Evolutionary conservation across 1,284 basidiomycete species (phyloP).

Genomic region (Boletus sp.): DNA sequence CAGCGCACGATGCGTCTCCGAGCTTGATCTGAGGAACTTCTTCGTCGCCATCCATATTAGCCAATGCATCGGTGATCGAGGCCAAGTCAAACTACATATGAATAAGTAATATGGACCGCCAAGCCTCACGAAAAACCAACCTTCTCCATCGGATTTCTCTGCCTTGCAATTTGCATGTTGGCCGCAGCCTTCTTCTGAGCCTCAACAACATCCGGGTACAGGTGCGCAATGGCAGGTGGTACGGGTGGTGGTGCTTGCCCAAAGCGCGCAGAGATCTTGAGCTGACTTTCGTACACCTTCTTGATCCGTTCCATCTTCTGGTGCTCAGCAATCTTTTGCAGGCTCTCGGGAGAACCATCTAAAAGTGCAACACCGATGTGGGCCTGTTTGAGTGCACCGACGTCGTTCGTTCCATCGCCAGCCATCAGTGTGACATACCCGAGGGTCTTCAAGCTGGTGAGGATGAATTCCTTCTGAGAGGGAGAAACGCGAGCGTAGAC

Average conservation of each 20-base stretch:
- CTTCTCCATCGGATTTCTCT: conserved; percentile 88
- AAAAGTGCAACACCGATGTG: conserved; percentile 92
- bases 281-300: conserved; percentile 93
- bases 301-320: conserved; percentile 86
- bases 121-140: conserved; percentile 38
- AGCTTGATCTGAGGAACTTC: conserved; percentile 96
- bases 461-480: conserved; percentile 88
- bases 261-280: conserved; percentile 84
- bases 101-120: conserved; percentile 2
- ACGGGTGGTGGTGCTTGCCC: conserved; percentile 90
- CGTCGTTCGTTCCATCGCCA: conserved; percentile 95
- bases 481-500: conserved; percentile 98
- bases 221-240: conserved; percentile 75
- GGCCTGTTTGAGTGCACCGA: conserved; percentile 93
- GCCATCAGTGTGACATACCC: conserved; percentile 94
- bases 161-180: conserved; percentile 59
- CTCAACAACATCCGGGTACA: conserved; percentile 86
- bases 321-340: conserved; percentile 90
- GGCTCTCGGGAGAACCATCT: conserved; percentile 86
- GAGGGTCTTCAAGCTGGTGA: conserved; percentile 81
- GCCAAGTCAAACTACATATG: conserved; percentile 74
- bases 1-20: conserved; percentile 93
- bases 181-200: conserved; percentile 78
- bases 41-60: conserved; percentile 89
- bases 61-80: conserved; percentile 84